These are phyloP conservation scores for Coniochaeta sp. DNA, from an alignment of 2,329 filamentous ascomycete species.

Conservation along the genomic window DNA sequence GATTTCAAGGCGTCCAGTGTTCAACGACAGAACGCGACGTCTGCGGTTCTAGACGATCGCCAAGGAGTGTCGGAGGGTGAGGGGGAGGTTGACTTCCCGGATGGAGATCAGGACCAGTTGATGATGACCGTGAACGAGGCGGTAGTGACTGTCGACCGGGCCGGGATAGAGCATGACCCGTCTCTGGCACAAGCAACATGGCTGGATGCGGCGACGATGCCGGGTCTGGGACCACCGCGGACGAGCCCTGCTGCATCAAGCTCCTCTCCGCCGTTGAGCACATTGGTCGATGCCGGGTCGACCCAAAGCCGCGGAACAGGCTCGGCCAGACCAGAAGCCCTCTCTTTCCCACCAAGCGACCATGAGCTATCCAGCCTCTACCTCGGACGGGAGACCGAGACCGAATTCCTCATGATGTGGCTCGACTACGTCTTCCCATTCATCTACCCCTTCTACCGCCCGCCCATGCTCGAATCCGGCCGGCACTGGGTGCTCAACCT, in stretches of 20 bases:
- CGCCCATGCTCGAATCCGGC: slow-evolving; percentile 42
- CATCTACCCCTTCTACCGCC: slow-evolving; percentile 51
- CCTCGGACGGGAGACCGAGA: not conserved
- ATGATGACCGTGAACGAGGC: no score
- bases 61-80: no score
- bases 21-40: no score
- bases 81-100: no score
- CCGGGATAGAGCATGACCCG: no score
- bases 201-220: no score
- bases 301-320: not conserved
- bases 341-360: not conserved
- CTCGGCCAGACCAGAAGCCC: not conserved
- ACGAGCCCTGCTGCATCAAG: not conserved
- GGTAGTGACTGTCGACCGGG: no score
- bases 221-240: not conserved
- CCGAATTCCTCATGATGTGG: slow-evolving; percentile 42
- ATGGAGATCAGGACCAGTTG: no score
- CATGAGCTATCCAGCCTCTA: not conserved
- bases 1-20: not conserved
- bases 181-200: no score
- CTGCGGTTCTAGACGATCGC: no score
- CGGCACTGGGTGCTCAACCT: slow-evolving; percentile 48
- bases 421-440: slow-evolving; percentile 51
- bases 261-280: not conserved
- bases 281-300: not conserved